Base-by-base conservation (phyloP, 257 asterid species). In the Solanum pinnatisectum region DNA sequence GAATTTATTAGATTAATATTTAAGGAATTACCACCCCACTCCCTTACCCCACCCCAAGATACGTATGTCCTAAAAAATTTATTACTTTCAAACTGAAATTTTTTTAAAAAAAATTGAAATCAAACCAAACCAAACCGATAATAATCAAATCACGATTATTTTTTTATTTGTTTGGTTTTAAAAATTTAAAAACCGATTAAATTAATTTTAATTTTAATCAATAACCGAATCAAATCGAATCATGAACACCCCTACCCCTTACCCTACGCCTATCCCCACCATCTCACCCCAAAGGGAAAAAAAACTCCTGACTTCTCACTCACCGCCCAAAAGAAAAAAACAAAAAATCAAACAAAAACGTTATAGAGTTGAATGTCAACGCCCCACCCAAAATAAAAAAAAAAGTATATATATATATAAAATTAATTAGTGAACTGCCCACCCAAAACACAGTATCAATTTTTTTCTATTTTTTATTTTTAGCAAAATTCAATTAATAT, bases 171-270 rank as follows among this genome's bases (percentile, higher is more conserved):
- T 5, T 46, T 46, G 6, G 0, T 13, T 4, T 46, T 46, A 46
- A 46, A 46, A 0, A 0, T 46, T 13, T 13, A 0, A 46, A 46
- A 46, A 46, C 1, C 1, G 0, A 40, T 40, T 40, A 40, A 40
- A 40, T 40, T 44, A 1, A 13, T 46, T 13, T 46, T 46, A 4
- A 14, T 14, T 46, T 46, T 46, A 14, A 46, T 14, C 2, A 1
- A 46, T 44, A 44, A 44, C 2, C 0, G 0, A 42, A 42, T 42
- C 15, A 10, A 42, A 42, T 0, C 2, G 2, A 49, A 49, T 15
- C 0, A 16, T 5, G 8, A 49, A 49, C 1, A 1, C 3, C 8
- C 18, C 46, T 32, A 1, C 0, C 22, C 30, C 4, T 1, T 6
- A 3, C 6, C 1, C n/a, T 6, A 3, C 6, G 3, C 25, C 32